Percentiles rank a stretch among this genome's conserved stretches.
Evolutionary conservation across 345 rosid species (phyloP).

Genomic region (Eucalyptus victrix): DNA sequence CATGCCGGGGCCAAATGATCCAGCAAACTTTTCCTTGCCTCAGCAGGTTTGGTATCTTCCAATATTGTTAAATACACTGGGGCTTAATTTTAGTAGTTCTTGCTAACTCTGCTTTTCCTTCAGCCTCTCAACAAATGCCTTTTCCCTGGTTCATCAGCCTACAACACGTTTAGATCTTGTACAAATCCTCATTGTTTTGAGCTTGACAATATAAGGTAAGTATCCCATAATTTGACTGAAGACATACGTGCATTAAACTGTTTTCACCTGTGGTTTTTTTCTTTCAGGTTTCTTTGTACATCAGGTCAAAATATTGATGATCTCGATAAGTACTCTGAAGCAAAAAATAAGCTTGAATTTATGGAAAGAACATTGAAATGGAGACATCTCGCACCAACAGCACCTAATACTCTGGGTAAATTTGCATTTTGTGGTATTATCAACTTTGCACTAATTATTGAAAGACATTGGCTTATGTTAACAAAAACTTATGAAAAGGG

Average conservation of each 20-base stretch:
- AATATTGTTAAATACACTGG: neutral
- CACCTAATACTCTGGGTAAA: conserved; percentile 93
- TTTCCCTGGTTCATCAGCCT: conserved; percentile 79
- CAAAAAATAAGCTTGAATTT: conserved; percentile 64
- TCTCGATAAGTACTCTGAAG: conserved; percentile 86
- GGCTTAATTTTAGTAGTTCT: neutral
- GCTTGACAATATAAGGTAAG: conserved; percentile 67
- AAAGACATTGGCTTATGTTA: neutral
- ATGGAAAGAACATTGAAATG: conserved; percentile 88
- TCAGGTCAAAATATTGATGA: conserved; percentile 98
- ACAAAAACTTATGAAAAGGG: neutral
- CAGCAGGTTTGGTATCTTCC: conserved; percentile 55
- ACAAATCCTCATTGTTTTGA: conserved; percentile 96
- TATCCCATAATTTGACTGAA: neutral
- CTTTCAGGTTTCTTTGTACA: conserved; percentile 88
- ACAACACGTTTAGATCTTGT: conserved; percentile 83
- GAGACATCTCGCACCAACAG: conserved; percentile 97
- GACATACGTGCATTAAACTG: neutral
- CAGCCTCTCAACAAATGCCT: conserved; percentile 92
- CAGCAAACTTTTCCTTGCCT: conserved; percentile 90
- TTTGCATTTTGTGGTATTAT: neutral
- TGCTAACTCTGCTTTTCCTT: conserved; percentile 5
- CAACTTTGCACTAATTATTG: neutral
- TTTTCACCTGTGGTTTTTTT: neutral
- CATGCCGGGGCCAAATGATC: conserved; percentile 91